These are phyloP conservation scores for Lodderomyces margitis DNA, from an alignment of 1,139 yeast genomes.

Conservation along the genomic window DNA sequence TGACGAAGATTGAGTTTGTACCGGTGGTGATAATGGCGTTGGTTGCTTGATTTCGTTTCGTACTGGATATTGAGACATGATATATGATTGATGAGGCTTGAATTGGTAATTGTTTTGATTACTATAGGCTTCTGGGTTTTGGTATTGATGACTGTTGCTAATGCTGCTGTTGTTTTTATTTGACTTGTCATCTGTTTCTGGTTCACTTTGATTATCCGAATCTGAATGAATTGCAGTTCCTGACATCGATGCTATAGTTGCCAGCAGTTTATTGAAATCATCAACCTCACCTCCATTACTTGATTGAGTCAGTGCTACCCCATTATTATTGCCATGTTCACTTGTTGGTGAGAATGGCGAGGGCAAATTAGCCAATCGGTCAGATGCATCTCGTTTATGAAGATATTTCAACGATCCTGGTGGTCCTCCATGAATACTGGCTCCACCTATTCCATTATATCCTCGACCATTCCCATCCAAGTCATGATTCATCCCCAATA, in stretches of 20 bases:
- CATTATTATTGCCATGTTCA: constrained; percentile 1
- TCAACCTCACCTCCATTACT: not conserved
- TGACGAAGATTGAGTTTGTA: not conserved
- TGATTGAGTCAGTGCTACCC: not conserved
- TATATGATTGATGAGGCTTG: not conserved
- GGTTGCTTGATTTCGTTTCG: constrained; percentile 1
- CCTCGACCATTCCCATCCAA: not conserved
- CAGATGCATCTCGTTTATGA: constrained; percentile 10
- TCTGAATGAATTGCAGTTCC: not conserved
- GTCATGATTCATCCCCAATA: constrained; percentile 74
- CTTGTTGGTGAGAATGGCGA: constrained; percentile 13
- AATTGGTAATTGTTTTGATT: not conserved
- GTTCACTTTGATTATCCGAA: constrained; percentile 1
- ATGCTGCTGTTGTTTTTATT: not conserved
- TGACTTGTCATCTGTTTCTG: not conserved
- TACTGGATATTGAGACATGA: not conserved
- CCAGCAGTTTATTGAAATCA: not conserved
- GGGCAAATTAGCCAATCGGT: constrained; percentile 5
- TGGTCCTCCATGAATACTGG: not conserved
- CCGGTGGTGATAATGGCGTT: not conserved
- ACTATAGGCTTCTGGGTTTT: not conserved
- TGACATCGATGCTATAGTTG: not conserved
- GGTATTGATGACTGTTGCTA: not conserved
- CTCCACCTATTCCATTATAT: not conserved
- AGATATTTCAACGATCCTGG: not conserved